A percentile compares a stretch with the other conserved stretches of the same genome.
Conservation (phyloP, 1,139 yeast genomes). For the Lodderomyces metapsilosis region DNA sequence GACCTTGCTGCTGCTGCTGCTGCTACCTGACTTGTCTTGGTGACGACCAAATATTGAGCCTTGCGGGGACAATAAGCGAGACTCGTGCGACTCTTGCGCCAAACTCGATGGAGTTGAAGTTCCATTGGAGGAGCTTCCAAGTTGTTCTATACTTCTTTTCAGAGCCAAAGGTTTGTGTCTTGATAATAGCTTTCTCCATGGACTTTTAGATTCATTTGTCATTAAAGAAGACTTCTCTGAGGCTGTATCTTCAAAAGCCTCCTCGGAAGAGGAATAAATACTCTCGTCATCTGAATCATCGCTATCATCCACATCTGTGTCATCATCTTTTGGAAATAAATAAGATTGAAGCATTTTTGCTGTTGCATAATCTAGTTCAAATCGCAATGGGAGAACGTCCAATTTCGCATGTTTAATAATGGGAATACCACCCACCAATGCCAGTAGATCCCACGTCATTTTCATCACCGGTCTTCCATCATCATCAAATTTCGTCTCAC, state of each 20-base stretch:
- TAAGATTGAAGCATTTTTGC: slow-evolving; percentile 63
- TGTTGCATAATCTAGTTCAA: slow-evolving; percentile 71
- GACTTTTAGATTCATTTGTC: slow-evolving; percentile 2
- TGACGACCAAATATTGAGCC: not conserved
- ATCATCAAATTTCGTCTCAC: slow-evolving; percentile 9
- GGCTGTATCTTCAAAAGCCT: not conserved
- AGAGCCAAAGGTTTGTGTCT: not conserved
- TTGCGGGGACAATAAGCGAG: not conserved
- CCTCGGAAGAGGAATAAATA: not conserved
- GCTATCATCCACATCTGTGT: slow-evolving; percentile 10
- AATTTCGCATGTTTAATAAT: slow-evolving; percentile 49
- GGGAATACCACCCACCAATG: slow-evolving; percentile 84
- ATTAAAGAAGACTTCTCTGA: slow-evolving; percentile 3
- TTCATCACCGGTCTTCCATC: slow-evolving; percentile 40
- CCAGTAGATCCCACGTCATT: slow-evolving; percentile 69
- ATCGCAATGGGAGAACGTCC: slow-evolving; percentile 63
- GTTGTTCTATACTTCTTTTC: not conserved
- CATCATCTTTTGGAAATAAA: slow-evolving; percentile 54
- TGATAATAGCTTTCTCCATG: slow-evolving; percentile 1
- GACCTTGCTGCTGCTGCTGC: not conserved
- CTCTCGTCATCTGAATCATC: slow-evolving; percentile 5
- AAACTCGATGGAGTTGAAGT: not conserved
- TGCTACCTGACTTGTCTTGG: not conserved
- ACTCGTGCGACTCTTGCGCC: not conserved
- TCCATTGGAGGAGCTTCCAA: not conserved